Percentiles rank a stretch among this genome's conserved stretches.
phyloP scores from a whole-genome alignment of 805 yeast genomes.

The Metschnikowia corniflorae region DNA sequence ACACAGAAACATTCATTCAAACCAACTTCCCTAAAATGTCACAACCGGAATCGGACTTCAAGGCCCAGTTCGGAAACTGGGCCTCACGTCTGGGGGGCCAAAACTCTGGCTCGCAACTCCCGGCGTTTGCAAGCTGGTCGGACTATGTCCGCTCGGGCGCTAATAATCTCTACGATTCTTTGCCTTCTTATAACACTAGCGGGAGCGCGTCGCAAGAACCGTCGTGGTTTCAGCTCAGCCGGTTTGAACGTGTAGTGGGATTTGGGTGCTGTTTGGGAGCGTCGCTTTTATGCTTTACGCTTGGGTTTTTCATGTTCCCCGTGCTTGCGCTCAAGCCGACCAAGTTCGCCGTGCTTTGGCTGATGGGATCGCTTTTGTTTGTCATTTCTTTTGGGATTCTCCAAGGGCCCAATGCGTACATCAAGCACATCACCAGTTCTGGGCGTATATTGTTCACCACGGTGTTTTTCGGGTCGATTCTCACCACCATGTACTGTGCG shows the following conservation, averaged over 20 bases:
- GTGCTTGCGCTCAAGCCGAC: constrained; percentile 85
- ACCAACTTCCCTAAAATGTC: constrained; percentile 11
- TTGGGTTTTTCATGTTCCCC: constrained; percentile 84
- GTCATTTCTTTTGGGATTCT: constrained; percentile 85
- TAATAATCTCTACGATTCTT: constrained; percentile 57
- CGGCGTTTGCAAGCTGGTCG: constrained; percentile 40
- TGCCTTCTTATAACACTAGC: constrained; percentile 62
- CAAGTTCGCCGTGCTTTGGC: constrained; percentile 88
- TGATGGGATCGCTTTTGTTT: constrained; percentile 84
- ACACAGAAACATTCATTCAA: background rate
- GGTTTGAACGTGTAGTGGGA: constrained; percentile 77
- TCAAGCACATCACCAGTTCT: constrained; percentile 67
- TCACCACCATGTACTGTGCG: constrained; percentile 75
- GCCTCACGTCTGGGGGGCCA: constrained; percentile 14
- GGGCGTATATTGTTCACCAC: constrained; percentile 77
- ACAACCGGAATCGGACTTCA: constrained; percentile 20
- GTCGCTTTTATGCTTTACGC: constrained; percentile 72
- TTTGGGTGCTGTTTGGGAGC: constrained; percentile 76
- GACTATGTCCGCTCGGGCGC: constrained; percentile 42
- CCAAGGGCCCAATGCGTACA: constrained; percentile 87
- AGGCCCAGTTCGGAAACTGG: constrained; percentile 19
- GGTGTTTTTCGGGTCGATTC: constrained; percentile 76
- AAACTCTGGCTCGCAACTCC: constrained; percentile 10
- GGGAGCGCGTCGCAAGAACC: constrained; percentile 54
- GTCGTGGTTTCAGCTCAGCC: constrained; percentile 67